Evolutionary conservation across 2,329 filamentous ascomycete species (phyloP).

Genomic region (Tricladium varicosporioides): DNA sequence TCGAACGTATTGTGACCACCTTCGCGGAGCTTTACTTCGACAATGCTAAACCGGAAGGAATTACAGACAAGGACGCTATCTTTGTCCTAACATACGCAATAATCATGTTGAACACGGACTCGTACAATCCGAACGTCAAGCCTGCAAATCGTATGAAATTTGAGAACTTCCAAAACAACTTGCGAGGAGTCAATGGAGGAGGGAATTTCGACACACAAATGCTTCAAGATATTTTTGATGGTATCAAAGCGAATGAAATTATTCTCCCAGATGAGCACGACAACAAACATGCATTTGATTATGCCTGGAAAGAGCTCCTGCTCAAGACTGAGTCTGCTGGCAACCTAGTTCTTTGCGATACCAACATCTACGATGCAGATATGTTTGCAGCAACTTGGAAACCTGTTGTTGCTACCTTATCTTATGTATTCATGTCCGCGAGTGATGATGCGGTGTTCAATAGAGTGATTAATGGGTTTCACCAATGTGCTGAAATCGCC

Average conservation of each 20-base stretch:
- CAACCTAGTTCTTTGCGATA: conserved; percentile 75
- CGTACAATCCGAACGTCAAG: conserved; percentile 90
- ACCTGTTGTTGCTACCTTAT: conserved; percentile 89
- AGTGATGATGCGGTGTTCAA: conserved; percentile 95
- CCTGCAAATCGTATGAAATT: conserved; percentile 78
- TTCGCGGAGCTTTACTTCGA: conserved; percentile 85
- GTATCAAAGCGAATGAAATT: conserved; percentile 90
- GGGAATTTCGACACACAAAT: conserved; percentile 83
- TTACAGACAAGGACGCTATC: conserved; percentile 82
- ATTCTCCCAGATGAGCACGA: conserved; percentile 97
- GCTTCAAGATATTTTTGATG: conserved; percentile 81
- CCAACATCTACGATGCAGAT: conserved; percentile 93
- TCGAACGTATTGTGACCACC: conserved; percentile 84
- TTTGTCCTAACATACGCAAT: conserved; percentile 94
- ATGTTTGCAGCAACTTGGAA: conserved; percentile 98
- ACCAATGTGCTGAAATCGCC: conserved; percentile 92
- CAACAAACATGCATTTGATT: conserved; percentile 93
- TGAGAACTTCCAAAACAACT: conserved; percentile 79
- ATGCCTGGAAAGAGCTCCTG: conserved; percentile 93
- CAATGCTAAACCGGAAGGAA: conserved; percentile 65
- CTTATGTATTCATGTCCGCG: conserved; percentile 98
- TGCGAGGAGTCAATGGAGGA: conserved; percentile 85
- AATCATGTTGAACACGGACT: conserved; percentile 96
- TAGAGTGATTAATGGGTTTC: conserved; percentile 89
- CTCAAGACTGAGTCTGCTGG: conserved; percentile 78